Conservation (phyloP, 1,139 yeast genomes). For the Suhomyces coccinellae region DNA sequence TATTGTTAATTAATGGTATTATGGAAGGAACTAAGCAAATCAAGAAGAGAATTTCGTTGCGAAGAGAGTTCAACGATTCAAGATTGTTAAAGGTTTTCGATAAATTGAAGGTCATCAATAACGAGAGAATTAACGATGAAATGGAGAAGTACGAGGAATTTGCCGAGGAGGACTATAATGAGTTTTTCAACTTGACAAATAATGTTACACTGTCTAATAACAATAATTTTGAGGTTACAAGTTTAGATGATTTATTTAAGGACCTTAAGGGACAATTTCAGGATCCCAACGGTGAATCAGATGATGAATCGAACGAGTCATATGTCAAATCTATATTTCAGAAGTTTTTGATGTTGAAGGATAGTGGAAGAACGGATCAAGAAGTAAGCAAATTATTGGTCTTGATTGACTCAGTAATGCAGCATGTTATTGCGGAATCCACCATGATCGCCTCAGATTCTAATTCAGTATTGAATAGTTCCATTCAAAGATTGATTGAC, state of each 20-base stretch:
- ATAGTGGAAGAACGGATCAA: slow-evolving; percentile 22
- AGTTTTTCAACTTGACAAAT: slow-evolving; percentile 15
- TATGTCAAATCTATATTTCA: slow-evolving; percentile 25
- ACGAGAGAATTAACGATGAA: slow-evolving; percentile 45
- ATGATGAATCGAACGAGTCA: slow-evolving; percentile 15
- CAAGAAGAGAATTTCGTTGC: slow-evolving; percentile 32
- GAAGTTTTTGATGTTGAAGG: slow-evolving; percentile 28
- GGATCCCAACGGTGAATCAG: slow-evolving; percentile 7
- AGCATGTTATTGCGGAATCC: slow-evolving; percentile 31
- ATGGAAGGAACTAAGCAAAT: slow-evolving; percentile 36
- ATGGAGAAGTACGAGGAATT: slow-evolving; percentile 43
- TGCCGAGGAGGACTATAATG: slow-evolving; percentile 43
- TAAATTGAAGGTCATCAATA: slow-evolving; percentile 35
- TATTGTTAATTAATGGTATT: slow-evolving; percentile 45
- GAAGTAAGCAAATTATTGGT: slow-evolving; percentile 26
- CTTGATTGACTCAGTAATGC: slow-evolving; percentile 34
- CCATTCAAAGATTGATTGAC: slow-evolving; percentile 39
- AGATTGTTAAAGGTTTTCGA: slow-evolving; percentile 41
- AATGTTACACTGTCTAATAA: slow-evolving; percentile 10
- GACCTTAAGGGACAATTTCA: slow-evolving; percentile 18
- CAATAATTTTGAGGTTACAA: slow-evolving; percentile 16
- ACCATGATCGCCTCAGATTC: slow-evolving; percentile 26
- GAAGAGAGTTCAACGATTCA: slow-evolving; percentile 45
- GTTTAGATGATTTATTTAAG: slow-evolving; percentile 24
- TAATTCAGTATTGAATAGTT: slow-evolving; percentile 28